These are phyloP conservation scores for Dictyostelium intermedium DNA, from an alignment of 78 protist genomes.

Conservation along the genomic window DNA sequence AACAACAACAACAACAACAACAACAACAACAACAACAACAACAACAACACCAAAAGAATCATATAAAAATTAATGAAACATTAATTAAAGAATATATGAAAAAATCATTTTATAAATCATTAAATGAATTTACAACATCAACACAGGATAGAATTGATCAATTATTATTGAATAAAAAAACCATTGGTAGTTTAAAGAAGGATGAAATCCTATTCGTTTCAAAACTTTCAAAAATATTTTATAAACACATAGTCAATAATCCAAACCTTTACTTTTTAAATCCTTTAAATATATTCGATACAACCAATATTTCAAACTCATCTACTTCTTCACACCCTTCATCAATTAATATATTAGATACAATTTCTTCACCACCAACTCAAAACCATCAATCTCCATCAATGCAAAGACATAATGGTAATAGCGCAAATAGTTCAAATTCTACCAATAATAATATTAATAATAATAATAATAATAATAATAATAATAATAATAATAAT, in stretches of 20 bases:
- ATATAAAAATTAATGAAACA: conserved; percentile 7
- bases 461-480: background rate
- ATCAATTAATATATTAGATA: background rate
- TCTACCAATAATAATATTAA: background rate
- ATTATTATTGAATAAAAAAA: background rate
- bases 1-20: background rate
- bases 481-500: background rate
- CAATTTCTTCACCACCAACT: background rate
- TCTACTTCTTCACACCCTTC: background rate
- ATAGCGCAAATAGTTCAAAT: too few relatives aligned
- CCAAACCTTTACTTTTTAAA: conserved; percentile 29
- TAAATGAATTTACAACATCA: background rate
- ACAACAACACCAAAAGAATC: background rate
- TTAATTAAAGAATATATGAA: conserved; percentile 40
- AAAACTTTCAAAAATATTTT: conserved; percentile 50
- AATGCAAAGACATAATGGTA: background rate
- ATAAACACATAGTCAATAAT: conserved; percentile 26
- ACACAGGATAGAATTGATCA: conserved; percentile 13
- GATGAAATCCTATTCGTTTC: conserved; percentile 51
- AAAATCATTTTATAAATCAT: conserved; percentile 33
- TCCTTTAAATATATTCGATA: background rate
- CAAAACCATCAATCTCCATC: background rate
- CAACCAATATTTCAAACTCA: background rate
- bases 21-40: background rate
- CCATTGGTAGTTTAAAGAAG: background rate